These are phyloP conservation scores for Hemerocallis citrina DNA, from an alignment of 106 monocot genomes.

Conservation along the genomic window DNA sequence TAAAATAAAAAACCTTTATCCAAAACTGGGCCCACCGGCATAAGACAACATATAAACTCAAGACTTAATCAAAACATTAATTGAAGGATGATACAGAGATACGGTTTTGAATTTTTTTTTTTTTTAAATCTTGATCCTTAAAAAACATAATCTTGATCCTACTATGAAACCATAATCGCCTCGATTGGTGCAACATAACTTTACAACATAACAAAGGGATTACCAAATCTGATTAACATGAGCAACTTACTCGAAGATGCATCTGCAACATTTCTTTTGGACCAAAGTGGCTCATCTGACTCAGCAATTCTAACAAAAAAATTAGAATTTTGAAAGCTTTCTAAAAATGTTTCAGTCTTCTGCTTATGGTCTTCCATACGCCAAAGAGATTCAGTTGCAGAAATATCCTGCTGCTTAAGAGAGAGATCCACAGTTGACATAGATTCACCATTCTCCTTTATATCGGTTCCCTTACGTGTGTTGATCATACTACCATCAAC, in stretches of 20 bases:
- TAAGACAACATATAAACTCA: no score
- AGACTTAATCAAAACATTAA: no score
- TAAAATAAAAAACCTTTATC: no score
- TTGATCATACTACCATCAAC: conserved; percentile 17
- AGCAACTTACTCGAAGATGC: conserved; percentile 17
- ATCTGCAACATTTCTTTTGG: conserved; percentile 34
- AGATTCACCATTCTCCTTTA: conserved; percentile 16
- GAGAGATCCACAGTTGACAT: conserved; percentile 2
- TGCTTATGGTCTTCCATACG: conserved; percentile 60
- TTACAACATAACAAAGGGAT: no score
- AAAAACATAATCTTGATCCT: no score
- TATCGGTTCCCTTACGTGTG: conserved; percentile 10
- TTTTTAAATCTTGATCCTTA: no score
- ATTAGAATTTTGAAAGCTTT: conserved; percentile 67
- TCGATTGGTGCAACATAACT: no score
- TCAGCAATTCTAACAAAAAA: conserved; percentile 88
- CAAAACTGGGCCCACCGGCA: no score
- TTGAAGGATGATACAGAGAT: no score
- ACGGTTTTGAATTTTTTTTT: no score
- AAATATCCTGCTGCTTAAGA: conserved; percentile 20
- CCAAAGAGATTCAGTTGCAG: conserved; percentile 45
- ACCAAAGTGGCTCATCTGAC: conserved; percentile 82
- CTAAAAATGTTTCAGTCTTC: conserved; percentile 41
- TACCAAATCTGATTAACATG: no score
- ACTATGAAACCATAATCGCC: no score